Conservation (phyloP, 768 basidiomycete species). For the Kwoniella europaea region DNA sequence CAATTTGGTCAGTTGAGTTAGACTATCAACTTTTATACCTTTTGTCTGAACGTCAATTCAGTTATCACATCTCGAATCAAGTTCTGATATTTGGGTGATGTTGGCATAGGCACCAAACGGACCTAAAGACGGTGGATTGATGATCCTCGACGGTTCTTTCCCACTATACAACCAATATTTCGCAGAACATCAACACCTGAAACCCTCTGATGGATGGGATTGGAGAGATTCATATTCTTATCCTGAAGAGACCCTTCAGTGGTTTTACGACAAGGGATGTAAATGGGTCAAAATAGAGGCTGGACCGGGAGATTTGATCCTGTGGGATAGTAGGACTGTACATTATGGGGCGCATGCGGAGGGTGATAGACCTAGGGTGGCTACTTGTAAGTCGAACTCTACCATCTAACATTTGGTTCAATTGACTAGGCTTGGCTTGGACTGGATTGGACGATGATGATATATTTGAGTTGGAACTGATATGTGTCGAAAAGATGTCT, state of each 20-base stretch:
- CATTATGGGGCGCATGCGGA: constrained; percentile 55
- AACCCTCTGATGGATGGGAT: constrained; percentile 41
- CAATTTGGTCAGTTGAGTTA: neutral
- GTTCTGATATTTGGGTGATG: neutral
- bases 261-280: constrained; percentile 59
- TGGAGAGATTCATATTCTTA: constrained; percentile 28
- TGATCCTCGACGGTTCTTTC: constrained; percentile 57
- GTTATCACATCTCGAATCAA: too few species aligned
- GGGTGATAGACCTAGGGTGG: constrained; percentile 45
- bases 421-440: too few species aligned
- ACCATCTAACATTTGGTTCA: too few species aligned
- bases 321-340: constrained; percentile 56
- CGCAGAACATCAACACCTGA: constrained; percentile 41
- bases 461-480: too few species aligned
- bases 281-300: constrained; percentile 56
- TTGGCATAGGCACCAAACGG: constrained; percentile 48
- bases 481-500: constrained; percentile 43
- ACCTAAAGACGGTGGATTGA: constrained; percentile 59
- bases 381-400: constrained; percentile 49
- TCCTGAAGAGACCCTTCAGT: constrained; percentile 46
- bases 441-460: too few species aligned
- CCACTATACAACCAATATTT: constrained; percentile 56
- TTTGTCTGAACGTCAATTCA: too few species aligned
- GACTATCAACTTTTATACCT: too few species aligned
- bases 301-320: constrained; percentile 55